Base-by-base conservation (phyloP, 2,329 filamentous ascomycete species). In the Furcasterigmium furcatum region DNA sequence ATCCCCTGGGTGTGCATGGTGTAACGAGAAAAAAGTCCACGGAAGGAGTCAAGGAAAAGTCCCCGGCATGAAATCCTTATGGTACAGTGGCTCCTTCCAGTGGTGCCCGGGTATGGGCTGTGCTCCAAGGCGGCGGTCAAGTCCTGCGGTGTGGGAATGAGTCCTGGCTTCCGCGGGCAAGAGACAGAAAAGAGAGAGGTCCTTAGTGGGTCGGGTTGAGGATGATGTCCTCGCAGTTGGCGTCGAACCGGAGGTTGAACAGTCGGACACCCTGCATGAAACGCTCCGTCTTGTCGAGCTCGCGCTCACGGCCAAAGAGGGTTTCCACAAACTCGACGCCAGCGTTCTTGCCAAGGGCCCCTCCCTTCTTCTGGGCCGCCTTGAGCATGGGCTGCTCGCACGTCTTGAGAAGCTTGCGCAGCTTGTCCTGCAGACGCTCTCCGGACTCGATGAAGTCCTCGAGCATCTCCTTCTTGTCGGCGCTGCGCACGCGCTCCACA, bases 301-400 rank as follows among this genome's bases (percentile, higher is more conserved):
- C 88, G 52, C 91, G 82, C 62, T 97, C 92, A 52, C 87, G 85
- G 54, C 91, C 92, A 58, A 97, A 97, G 57, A 99, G 88, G 43
- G 90, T 91, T 65, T 96, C 87, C 59, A 99, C 92, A 59, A 99
- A 97, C 72, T 96, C 91, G 56, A 88, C 86, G 43, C 94, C 94
- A 44, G 90, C 90, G 65, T 90, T 92, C 75, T 91, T 91, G 62
- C 91, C 92, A 67, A 97, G 88, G 34, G 79, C 70, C 48, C 83
- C 81, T 55, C 76, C 77, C 67, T 88, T 80, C 77, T 90, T 92
- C 36, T 87, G 88, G 27, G 43, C 41, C 18, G 47, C 50, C 73
- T 88, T 90, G 74, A 94, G 87, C 94, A 99, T 99, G 63, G 88
- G 95, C 41, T 87, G 80, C 72, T 99, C 94, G 63, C 94, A 97